These are phyloP conservation scores for Marasmius fiardii DNA, from an alignment of 1,284 basidiomycete genomes.

Conservation along the genomic window DNA sequence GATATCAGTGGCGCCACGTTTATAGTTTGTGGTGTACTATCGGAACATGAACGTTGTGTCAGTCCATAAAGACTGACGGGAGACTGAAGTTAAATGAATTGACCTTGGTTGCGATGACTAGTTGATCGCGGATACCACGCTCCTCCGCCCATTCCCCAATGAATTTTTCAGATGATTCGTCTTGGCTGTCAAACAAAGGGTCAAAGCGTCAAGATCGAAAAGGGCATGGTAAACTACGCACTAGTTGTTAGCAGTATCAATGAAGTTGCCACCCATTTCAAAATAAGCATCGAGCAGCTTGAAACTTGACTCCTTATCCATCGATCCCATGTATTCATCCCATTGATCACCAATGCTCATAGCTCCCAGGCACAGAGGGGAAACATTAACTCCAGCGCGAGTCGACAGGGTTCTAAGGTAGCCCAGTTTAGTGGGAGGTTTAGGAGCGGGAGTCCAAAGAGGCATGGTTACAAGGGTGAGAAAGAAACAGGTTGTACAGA, in stretches of 20 bases:
- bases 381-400: not conserved
- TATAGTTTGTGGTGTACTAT: constrained; percentile 30
- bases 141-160: constrained; percentile 56
- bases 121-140: constrained; percentile 48
- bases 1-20: constrained; percentile 19
- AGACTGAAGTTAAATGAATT: not conserved
- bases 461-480: too few relatives aligned
- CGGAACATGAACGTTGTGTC: not conserved
- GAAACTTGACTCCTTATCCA: constrained; percentile 42
- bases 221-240: constrained; percentile 19
- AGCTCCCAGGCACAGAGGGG: constrained; percentile 45
- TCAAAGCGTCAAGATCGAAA: not conserved
- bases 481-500: too few relatives aligned
- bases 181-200: constrained; percentile 32
- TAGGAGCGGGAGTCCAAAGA: not conserved
- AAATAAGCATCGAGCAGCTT: constrained; percentile 47
- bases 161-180: constrained; percentile 46
- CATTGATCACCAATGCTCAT: constrained; percentile 47
- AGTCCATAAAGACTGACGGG: not conserved
- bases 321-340: constrained; percentile 24
- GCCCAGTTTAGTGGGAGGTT: not conserved
- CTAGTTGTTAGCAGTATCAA: constrained; percentile 51
- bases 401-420: not conserved
- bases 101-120: constrained; percentile 54
- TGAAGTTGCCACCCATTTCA: constrained; percentile 50